Base-by-base conservation (phyloP, 495 filamentous ascomycete genomes). In the Podospora comata region DNA sequence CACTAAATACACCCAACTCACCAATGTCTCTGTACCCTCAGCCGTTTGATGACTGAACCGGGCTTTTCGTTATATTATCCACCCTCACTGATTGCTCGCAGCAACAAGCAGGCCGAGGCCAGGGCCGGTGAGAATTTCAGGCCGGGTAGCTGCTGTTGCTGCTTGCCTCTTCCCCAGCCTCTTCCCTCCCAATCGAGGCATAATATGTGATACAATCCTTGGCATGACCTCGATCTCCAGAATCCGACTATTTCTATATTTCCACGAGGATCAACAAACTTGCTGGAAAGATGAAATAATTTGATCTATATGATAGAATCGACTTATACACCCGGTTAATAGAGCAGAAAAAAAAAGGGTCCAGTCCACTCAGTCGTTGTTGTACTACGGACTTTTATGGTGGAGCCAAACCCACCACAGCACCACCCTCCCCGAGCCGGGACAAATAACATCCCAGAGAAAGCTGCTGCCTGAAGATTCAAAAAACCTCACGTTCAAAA, bases 391-490 rank as follows among this genome's bases (percentile, higher is more conserved):
- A 48, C 5, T 48, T 48, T 48, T 48, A 48, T 48, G 39, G 39
- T 48, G 39, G 39, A 48, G 39, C 4, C 30, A 32, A 32, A 32
- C 30, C 30, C 2, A 48, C 39, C 39, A 6, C 39, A 18, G 9
- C 13, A 48, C 4, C 30, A 32, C 4, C 7, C 9, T 13, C 39
- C 13, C 39, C 7, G 39, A 23, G 68, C 67, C 72, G 68, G 23
- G 23, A 23, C 23, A 23, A 75, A 75, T 73, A 28, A 58, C 20
- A 55, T 64, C 34, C 26, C 62, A 67, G 70, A 67, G 68, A 73
- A 75, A 70, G 59, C 71, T 69, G 73, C 65, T 75, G 73, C 73
- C 73, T 75, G 62, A 39, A 18, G 53, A 34, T 28, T n/a, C n/a
- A 56, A 34, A 15, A 61, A 61, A 30, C 9, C 34, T 39, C 34